These are phyloP conservation scores for Triglochin maritima DNA, from an alignment of 106 monocot species.

Conservation along the genomic window DNA sequence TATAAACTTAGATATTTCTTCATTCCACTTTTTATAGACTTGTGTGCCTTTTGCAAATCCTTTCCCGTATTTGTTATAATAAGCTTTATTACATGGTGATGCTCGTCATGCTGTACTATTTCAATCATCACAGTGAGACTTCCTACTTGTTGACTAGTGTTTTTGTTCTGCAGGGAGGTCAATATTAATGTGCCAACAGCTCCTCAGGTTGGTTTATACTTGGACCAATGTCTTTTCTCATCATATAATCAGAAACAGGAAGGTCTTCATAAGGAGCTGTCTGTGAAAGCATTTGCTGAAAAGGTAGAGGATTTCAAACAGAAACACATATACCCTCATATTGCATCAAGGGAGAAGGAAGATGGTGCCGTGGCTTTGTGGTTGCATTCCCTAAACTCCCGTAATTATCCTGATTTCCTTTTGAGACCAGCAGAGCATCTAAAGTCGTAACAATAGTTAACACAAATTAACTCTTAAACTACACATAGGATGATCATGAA, in stretches of 20 bases:
- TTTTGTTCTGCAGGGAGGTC: constrained; percentile 50
- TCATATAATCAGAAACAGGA: constrained; percentile 25
- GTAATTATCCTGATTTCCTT: constrained; percentile 86
- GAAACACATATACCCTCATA: constrained; percentile 64
- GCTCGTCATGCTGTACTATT: too few relatives aligned
- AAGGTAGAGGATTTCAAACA: constrained; percentile 76
- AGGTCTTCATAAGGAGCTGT: constrained; percentile 45
- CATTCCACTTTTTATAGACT: neutral
- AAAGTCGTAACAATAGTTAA: too few relatives aligned
- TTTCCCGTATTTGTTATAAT: too few relatives aligned
- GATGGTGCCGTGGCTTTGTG: constrained; percentile 91
- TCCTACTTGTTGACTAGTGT: too few relatives aligned
- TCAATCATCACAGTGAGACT: too few relatives aligned
- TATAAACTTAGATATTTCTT: neutral
- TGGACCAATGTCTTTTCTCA: constrained; percentile 76
- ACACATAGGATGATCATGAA: too few relatives aligned
- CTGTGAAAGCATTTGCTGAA: constrained; percentile 63
- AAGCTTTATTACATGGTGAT: too few relatives aligned
- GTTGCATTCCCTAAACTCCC: constrained; percentile 83
- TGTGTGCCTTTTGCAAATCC: too few relatives aligned
- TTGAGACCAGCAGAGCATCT: constrained; percentile 18
- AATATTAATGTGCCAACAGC: constrained; percentile 86
- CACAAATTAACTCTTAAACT: too few relatives aligned
- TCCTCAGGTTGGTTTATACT: constrained; percentile 82
- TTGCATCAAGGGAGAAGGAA: constrained; percentile 84